These are phyloP conservation scores for Myxozyma vanderwaltii DNA, from an alignment of 805 yeast species.

Conservation along the genomic window DNA sequence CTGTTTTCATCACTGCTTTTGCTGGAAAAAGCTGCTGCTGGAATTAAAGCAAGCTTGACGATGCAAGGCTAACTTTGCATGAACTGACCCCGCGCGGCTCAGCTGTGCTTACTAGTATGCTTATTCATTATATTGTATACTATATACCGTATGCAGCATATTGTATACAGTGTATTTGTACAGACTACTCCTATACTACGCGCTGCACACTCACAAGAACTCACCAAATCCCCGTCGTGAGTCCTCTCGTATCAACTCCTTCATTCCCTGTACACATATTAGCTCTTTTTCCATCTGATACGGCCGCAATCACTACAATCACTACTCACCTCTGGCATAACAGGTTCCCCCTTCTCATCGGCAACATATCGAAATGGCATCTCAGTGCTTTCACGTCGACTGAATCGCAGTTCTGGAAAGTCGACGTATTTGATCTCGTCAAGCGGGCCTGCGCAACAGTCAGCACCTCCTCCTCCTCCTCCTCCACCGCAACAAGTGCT, in stretches of 20 bases:
- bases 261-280: slow-evolving; percentile 62
- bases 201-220: slow-evolving; percentile 29
- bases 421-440: slow-evolving; percentile 83
- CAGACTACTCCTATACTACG: too few relatives aligned
- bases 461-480: too few relatives aligned
- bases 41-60: too few relatives aligned
- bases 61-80: too few relatives aligned
- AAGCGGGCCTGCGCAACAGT: slow-evolving; percentile 45
- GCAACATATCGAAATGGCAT: slow-evolving; percentile 95
- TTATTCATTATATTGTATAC: too few relatives aligned
- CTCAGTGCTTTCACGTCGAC: slow-evolving; percentile 87
- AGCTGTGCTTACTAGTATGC: too few relatives aligned
- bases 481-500: too few relatives aligned
- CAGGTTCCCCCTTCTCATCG: slow-evolving; percentile 64
- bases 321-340: slow-evolving; percentile 63
- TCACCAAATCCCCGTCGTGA: slow-evolving; percentile 66
- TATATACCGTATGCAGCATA: not conserved
- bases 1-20: too few relatives aligned
- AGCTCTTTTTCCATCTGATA: not conserved
- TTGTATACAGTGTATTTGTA: too few relatives aligned
- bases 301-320: not conserved
- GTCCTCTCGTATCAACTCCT: slow-evolving; percentile 79
- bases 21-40: too few relatives aligned
- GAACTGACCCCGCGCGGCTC: too few relatives aligned
- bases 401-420: slow-evolving; percentile 90